Evolutionary conservation across 2,329 filamentous ascomycete species (phyloP).

Genomic region (Setomelanomma holmii): DNA sequence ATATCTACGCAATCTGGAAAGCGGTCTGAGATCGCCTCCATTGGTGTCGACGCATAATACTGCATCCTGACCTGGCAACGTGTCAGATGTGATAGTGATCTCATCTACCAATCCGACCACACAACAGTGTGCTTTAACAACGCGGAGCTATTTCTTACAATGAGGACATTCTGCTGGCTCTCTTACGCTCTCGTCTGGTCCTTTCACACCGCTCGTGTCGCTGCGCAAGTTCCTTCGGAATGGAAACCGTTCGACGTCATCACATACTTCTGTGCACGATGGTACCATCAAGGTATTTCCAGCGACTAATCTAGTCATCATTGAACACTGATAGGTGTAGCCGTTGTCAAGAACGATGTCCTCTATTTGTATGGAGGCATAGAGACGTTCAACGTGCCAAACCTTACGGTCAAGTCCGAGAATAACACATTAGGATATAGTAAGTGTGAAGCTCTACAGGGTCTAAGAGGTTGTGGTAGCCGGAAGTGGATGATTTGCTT

Average conservation of each 20-base stretch:
- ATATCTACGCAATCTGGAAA: too few species aligned
- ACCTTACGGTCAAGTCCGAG: slow-evolving; percentile 7
- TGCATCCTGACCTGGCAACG: too few species aligned
- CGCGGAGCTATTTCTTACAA: too few species aligned
- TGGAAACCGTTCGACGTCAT: slow-evolving; percentile 18
- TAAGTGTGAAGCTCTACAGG: background rate
- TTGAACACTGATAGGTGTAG: slow-evolving; percentile 4
- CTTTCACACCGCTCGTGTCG: too few species aligned
- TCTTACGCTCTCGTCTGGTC: too few species aligned
- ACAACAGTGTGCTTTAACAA: too few species aligned
- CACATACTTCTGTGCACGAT: slow-evolving; percentile 22
- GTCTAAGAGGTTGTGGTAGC: background rate
- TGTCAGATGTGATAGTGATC: too few species aligned
- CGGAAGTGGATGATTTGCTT: background rate
- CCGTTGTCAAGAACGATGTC: slow-evolving; percentile 18
- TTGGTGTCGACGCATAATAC: too few species aligned
- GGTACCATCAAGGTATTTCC: slow-evolving; percentile 23
- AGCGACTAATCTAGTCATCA: background rate
- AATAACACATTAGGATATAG: slow-evolving; percentile 14
- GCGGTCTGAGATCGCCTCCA: too few species aligned
- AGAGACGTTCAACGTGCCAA: slow-evolving; percentile 19
- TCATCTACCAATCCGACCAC: too few species aligned
- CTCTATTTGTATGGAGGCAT: slow-evolving; percentile 25
- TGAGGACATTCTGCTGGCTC: too few species aligned
- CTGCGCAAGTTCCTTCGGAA: slow-evolving; percentile 12